Evolutionary conservation across 306 rosid species (phyloP).

Genomic region (Amphicarpaea edgeworthii): DNA sequence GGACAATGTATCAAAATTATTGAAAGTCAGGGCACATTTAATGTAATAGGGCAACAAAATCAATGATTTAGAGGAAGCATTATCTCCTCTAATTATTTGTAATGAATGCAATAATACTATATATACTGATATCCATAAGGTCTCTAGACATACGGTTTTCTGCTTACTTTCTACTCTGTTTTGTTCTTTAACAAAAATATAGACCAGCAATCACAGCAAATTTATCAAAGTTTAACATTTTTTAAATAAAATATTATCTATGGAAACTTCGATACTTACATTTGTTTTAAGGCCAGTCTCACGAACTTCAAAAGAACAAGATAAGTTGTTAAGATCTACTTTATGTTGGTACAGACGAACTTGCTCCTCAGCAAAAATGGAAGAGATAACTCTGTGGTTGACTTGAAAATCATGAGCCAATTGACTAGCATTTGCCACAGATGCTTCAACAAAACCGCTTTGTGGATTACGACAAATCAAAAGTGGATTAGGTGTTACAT

Average conservation of each 20-base stretch:
- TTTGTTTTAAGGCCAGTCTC: slow-evolving; percentile 72
- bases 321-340: slow-evolving; percentile 54
- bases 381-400: slow-evolving; percentile 56
- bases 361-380: slow-evolving; percentile 54
- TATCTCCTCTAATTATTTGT: too few relatives aligned
- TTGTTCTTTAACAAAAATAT: background rate
- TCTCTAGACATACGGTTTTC: too few relatives aligned
- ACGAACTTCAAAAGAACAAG: slow-evolving; percentile 66
- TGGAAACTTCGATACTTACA: slow-evolving; percentile 59
- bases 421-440: slow-evolving; percentile 69
- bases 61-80: too few relatives aligned
- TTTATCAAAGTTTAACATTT: background rate
- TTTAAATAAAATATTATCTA: background rate
- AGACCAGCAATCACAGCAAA: background rate
- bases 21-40: too few relatives aligned
- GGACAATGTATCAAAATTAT: slow-evolving; percentile 4
- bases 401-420: slow-evolving; percentile 65
- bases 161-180: too few relatives aligned
- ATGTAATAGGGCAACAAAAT: too few relatives aligned
- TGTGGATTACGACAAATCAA: slow-evolving; percentile 60
- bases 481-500: slow-evolving; percentile 64
- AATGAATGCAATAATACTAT: too few relatives aligned
- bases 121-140: too few relatives aligned
- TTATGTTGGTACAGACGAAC: slow-evolving; percentile 58
- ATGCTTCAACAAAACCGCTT: slow-evolving; percentile 80